Percentiles rank a stretch among this genome's conserved stretches.
phyloP scores from a whole-genome alignment of 306 rosid genomes.

The Sphenostylis stenocarpa region DNA sequence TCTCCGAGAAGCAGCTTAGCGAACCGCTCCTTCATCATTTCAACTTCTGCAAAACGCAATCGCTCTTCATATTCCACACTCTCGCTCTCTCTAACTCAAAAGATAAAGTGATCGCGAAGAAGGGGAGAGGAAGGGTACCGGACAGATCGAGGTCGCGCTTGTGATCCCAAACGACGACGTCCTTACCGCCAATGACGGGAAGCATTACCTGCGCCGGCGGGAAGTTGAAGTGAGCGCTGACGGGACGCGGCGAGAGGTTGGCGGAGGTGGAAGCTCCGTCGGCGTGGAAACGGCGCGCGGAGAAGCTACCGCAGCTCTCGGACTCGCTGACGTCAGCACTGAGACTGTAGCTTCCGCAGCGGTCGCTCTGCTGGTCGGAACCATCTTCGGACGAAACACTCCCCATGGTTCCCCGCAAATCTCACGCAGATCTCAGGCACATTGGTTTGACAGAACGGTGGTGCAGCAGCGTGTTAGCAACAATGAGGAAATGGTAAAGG shows the following conservation, averaged over 20 bases:
- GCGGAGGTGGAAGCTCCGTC: constrained; percentile 81
- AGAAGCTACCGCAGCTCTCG: constrained; percentile 84
- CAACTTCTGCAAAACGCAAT: constrained; percentile 57
- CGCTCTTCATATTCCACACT: not conserved
- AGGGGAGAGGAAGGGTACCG: constrained; percentile 41
- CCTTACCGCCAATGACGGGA: constrained; percentile 74
- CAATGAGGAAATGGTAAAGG: not conserved
- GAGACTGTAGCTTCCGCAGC: constrained; percentile 84
- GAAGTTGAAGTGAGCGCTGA: constrained; percentile 39
- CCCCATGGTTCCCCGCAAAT: constrained; percentile 45
- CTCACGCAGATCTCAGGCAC: constrained; percentile 38
- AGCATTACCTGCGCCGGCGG: constrained; percentile 62
- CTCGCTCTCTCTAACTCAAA: not conserved
- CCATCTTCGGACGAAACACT: constrained; percentile 72
- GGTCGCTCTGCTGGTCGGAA: constrained; percentile 75
- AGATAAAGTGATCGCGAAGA: not conserved
- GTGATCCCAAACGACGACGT: constrained; percentile 70
- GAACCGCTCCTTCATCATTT: constrained; percentile 95
- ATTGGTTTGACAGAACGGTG: constrained; percentile 20
- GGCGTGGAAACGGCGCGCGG: constrained; percentile 64
- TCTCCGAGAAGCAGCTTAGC: constrained; percentile 90
- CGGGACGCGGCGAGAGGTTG: constrained; percentile 64
- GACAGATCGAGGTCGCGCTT: constrained; percentile 62
- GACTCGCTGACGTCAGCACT: constrained; percentile 97
- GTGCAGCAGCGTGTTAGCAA: not conserved